phyloP scores from a whole-genome alignment of 257 asterid genomes.

The Jasminum sambac region DNA sequence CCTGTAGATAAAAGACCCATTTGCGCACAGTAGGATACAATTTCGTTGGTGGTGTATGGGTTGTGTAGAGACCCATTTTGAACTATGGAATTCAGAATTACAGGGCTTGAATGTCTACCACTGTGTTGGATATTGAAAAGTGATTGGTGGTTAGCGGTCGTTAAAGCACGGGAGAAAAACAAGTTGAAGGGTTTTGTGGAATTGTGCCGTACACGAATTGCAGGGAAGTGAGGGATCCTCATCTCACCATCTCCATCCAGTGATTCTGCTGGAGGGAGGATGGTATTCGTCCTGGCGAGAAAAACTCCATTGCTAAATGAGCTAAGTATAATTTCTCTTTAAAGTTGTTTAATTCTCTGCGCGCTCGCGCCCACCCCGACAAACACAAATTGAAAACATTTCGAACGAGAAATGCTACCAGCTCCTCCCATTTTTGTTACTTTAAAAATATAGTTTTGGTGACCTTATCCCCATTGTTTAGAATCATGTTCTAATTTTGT shows the following conservation, averaged over 20 bases:
- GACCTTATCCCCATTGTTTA: too few relatives aligned
- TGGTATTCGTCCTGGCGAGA: too few relatives aligned
- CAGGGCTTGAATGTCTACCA: not conserved
- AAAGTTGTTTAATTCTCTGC: too few relatives aligned
- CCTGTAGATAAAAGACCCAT: slow-evolving; percentile 31
- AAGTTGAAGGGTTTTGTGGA: slow-evolving; percentile 16
- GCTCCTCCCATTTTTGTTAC: too few relatives aligned
- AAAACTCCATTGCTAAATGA: too few relatives aligned
- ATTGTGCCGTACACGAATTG: slow-evolving; percentile 2
- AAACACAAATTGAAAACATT: too few relatives aligned
- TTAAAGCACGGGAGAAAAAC: slow-evolving; percentile 22
- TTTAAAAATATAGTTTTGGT: too few relatives aligned
- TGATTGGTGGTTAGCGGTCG: slow-evolving; percentile 1
- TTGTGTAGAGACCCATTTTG: slow-evolving; percentile 27
- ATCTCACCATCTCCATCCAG: slow-evolving; percentile 14
- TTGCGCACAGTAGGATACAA: slow-evolving; percentile 48
- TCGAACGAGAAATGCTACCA: too few relatives aligned
- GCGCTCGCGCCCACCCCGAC: too few relatives aligned
- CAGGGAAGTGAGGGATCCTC: slow-evolving; percentile 19
- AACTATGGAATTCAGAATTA: slow-evolving; percentile 23
- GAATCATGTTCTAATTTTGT: too few relatives aligned
- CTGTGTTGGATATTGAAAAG: not conserved
- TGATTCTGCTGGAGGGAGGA: too few relatives aligned
- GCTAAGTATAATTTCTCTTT: too few relatives aligned
- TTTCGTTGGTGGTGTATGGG: slow-evolving; percentile 41